Conservation (phyloP, 2,329 filamentous ascomycete genomes). For the Claviceps digitariae region DNA sequence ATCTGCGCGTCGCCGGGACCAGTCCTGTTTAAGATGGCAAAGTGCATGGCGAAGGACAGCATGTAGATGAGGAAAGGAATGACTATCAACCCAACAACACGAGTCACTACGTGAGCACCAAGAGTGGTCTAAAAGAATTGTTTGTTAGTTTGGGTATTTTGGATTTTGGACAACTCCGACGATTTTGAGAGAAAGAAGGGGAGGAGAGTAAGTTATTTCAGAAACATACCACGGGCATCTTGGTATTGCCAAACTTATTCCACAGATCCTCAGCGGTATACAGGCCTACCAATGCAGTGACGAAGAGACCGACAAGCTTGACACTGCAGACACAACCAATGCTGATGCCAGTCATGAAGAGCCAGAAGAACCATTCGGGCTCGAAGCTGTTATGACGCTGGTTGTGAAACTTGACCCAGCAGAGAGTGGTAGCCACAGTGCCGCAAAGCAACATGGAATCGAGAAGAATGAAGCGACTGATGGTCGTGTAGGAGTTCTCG, state of each 20-base stretch:
- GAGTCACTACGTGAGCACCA: constrained; percentile 63
- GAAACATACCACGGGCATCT: constrained; percentile 63
- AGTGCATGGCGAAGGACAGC: constrained; percentile 90
- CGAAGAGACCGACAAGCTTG: constrained; percentile 95
- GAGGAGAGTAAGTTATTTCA: not conserved
- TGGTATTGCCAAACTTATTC: constrained; percentile 92
- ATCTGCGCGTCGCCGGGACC: constrained; percentile 98
- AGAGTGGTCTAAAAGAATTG: constrained; percentile 38
- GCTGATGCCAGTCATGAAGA: constrained; percentile 83
- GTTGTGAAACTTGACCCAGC: constrained; percentile 94
- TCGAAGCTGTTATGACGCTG: constrained; percentile 78
- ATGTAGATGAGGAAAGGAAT: constrained; percentile 87
- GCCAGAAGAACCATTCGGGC: constrained; percentile 85
- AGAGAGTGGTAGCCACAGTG: constrained; percentile 93
- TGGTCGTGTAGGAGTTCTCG: constrained; percentile 98
- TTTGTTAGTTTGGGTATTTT: not conserved
- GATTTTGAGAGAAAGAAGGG: not conserved
- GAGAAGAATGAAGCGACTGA: constrained; percentile 93
- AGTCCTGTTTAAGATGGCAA: constrained; percentile 81
- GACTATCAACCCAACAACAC: constrained; percentile 76
- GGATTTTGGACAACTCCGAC: not conserved
- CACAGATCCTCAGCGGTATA: constrained; percentile 96
- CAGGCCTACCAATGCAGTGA: constrained; percentile 83
- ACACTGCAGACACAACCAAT: constrained; percentile 98
- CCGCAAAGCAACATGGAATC: constrained; percentile 98